Percentiles rank a stretch among this genome's conserved stretches.
These are phyloP conservation scores for Botryotinia calthae DNA, from an alignment of 2,329 filamentous ascomycete genomes.

Conservation along the genomic window DNA sequence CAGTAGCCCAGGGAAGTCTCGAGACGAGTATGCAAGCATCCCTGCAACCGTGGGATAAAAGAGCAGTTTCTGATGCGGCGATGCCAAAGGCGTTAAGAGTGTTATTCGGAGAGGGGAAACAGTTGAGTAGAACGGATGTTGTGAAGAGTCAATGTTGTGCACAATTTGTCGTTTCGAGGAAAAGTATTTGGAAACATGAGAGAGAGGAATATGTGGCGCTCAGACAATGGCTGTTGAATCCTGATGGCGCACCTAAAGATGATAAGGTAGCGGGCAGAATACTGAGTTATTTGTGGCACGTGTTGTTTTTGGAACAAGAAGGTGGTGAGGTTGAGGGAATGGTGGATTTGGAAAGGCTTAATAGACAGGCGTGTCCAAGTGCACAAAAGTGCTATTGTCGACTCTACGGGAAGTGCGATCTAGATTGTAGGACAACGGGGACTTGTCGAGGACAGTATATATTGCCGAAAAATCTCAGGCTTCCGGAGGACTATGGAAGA, in stretches of 20 bases:
- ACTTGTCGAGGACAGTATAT: constrained; percentile 30
- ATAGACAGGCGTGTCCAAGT: constrained; percentile 28
- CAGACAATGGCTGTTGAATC: constrained; percentile 52
- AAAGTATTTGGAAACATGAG: constrained; percentile 48
- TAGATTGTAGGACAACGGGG: constrained; percentile 26
- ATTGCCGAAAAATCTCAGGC: constrained; percentile 26
- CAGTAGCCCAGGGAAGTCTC: constrained; percentile 43
- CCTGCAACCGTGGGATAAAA: constrained; percentile 45
- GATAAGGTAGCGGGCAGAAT: constrained; percentile 47
- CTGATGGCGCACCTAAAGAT: constrained; percentile 42
- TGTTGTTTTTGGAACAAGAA: constrained; percentile 43
- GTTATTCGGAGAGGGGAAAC: constrained; percentile 42
- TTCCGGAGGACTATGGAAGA: constrained; percentile 24
- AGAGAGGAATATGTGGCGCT: constrained; percentile 51
- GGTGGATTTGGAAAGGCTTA: constrained; percentile 28
- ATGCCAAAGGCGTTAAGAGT: constrained; percentile 39
- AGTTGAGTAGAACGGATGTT: constrained; percentile 44
- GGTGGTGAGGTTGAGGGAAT: background rate
- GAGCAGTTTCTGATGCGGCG: constrained; percentile 42
- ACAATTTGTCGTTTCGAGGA: constrained; percentile 52
- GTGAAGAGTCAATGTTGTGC: constrained; percentile 53
- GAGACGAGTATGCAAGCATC: constrained; percentile 42
- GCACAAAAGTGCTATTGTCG: constrained; percentile 33
- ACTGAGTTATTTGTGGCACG: constrained; percentile 50
- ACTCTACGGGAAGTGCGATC: constrained; percentile 31